These are phyloP conservation scores for Didymella glomerata DNA, from an alignment of 2,329 filamentous ascomycete species.

Conservation along the genomic window DNA sequence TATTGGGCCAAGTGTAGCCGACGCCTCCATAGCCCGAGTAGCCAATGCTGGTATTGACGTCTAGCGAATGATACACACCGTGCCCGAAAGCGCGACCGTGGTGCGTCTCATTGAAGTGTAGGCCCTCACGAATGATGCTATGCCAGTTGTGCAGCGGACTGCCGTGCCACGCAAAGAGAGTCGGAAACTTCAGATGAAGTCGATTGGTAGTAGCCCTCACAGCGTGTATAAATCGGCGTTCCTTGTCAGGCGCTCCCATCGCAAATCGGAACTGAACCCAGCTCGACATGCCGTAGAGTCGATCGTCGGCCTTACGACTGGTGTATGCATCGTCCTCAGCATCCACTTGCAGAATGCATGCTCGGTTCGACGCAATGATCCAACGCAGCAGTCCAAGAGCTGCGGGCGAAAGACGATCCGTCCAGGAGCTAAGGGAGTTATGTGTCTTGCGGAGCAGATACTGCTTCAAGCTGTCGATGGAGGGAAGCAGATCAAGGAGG, in stretches of 20 bases:
- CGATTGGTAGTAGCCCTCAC: slow-evolving; percentile 59
- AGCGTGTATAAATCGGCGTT: slow-evolving; percentile 74
- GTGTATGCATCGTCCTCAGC: slow-evolving; percentile 30
- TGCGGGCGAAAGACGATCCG: slow-evolving; percentile 68
- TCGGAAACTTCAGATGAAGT: slow-evolving; percentile 64
- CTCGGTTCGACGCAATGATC: slow-evolving; percentile 90
- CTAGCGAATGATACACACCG: slow-evolving; percentile 80
- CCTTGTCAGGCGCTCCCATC: slow-evolving; percentile 90
- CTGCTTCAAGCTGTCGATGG: slow-evolving; percentile 65
- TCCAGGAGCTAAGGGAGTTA: slow-evolving; percentile 59
- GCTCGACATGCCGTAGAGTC: slow-evolving; percentile 68
- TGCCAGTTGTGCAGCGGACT: slow-evolving; percentile 84
- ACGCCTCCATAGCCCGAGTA: slow-evolving; percentile 55
- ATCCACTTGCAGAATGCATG: slow-evolving; percentile 82
- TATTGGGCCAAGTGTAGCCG: slow-evolving; percentile 67
- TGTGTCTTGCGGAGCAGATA: slow-evolving; percentile 57
- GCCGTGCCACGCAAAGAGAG: slow-evolving; percentile 88
- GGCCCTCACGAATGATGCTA: slow-evolving; percentile 81
- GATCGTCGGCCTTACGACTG: slow-evolving; percentile 56
- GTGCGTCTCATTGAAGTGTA: slow-evolving; percentile 70
- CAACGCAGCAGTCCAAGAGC: slow-evolving; percentile 77
- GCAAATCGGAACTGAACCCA: slow-evolving; percentile 88
- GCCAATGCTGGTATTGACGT: slow-evolving; percentile 63
- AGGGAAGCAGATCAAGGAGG: slow-evolving; percentile 67
- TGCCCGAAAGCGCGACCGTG: slow-evolving; percentile 78